Base-by-base conservation (phyloP, 2,329 filamentous ascomycete genomes). In the Colletotrichum aenigma region DNA sequence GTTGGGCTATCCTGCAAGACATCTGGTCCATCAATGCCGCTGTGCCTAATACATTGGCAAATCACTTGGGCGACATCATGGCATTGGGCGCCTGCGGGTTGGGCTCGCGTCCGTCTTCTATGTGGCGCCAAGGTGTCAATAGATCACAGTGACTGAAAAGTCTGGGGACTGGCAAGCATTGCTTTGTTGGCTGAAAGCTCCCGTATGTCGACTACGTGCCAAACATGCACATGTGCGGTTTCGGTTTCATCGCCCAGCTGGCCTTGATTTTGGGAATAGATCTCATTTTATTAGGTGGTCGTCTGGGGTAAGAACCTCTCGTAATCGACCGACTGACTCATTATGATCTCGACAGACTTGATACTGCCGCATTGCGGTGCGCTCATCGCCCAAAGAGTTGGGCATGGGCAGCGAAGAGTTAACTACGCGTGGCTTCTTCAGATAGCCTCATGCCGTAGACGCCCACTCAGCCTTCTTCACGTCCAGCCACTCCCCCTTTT, bases 401-500 rank as follows among this genome's bases (percentile, higher is more conserved):
- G n/a, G n/a, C 43, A n/a, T 52, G n/a, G 43, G 43, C 43, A 52
- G 38, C n/a, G 43, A 52, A 21, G 43, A 21, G 43, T 52, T 4
- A 7, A 13, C 43, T 52, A 52, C n/a, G n/a, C n/a, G 21, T 52
- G 43, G n/a, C 43, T 52, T 52, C n/a, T 52, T 13, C n/a, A 21
- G 43, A 52, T 61, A 61, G n/a, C 1, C 38, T 71, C 61, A 74
- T 66, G 73, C 43, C 38, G 26, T 62, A 24, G 60, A 70, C 21
- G 81, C 81, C 87, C 87, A 89, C 79, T 87, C 83, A 24, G 81
- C 78, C 75, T 84, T 85, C 78, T 86, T 86, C 55, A 76, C 80
- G 73, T 90, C 88, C 32, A 91, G 80, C 84, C 86, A 89, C 71
- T 87, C 82, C 4, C 88, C 89, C 80, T 91, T 91, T 78, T 89